A percentile compares a stretch with the other conserved stretches of the same genome.
Evolutionary conservation across 2,329 filamentous ascomycete genomes (phyloP).

Genomic region (Arthrobotrys conoides): DNA sequence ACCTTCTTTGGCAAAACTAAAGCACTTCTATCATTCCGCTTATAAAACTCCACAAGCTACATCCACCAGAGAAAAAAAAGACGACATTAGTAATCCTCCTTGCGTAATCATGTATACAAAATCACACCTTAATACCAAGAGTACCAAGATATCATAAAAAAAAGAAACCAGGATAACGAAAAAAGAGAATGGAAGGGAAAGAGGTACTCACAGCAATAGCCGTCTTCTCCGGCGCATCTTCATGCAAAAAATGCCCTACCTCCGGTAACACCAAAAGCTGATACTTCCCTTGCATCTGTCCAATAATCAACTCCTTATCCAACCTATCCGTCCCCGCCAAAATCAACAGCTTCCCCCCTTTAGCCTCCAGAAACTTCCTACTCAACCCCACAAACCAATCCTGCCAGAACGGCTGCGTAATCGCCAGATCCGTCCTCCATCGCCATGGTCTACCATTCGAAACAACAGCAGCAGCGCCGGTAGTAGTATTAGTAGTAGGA

Average conservation of each 20-base stretch:
- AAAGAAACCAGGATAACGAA: background rate
- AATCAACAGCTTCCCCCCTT: slow-evolving; percentile 85
- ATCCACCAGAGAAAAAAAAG: background rate
- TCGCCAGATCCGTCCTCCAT: slow-evolving; percentile 87
- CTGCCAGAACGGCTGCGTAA: slow-evolving; percentile 92
- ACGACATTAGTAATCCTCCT: slow-evolving; percentile 31
- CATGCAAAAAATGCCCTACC: slow-evolving; percentile 96
- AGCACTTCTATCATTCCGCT: slow-evolving; percentile 86
- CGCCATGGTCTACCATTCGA: slow-evolving; percentile 71
- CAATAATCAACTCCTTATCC: slow-evolving; percentile 93
- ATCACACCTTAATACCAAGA: slow-evolving; percentile 18
- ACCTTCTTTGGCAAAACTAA: slow-evolving; percentile 94
- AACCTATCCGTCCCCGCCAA: slow-evolving; percentile 90
- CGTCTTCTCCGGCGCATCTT: slow-evolving; percentile 92
- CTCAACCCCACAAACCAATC: slow-evolving; percentile 92
- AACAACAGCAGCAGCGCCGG: background rate
- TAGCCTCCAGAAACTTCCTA: slow-evolving; percentile 85
- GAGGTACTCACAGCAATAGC: slow-evolving; percentile 73
- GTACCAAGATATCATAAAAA: slow-evolving; percentile 4
- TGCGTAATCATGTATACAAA: slow-evolving; percentile 6
- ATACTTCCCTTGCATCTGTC: slow-evolving; percentile 99
- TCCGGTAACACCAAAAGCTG: slow-evolving; percentile 94
- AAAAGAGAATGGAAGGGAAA: background rate
- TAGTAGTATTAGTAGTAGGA: background rate
- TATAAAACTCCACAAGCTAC: slow-evolving; percentile 86